Evolutionary conservation across 805 yeast genomes (phyloP).

Genomic region (Teunomyces tritomae): DNA sequence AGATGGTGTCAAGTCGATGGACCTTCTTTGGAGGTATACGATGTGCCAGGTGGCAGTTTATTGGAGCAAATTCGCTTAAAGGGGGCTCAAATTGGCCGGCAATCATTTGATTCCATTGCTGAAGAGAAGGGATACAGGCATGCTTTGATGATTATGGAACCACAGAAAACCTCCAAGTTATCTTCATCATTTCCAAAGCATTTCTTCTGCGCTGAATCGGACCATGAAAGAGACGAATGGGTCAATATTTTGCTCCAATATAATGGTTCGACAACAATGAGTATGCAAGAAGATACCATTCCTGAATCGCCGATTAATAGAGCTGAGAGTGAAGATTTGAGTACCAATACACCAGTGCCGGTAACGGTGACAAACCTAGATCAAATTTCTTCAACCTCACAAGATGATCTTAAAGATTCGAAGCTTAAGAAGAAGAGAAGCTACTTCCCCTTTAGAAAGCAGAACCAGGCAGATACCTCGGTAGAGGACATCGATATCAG

Average conservation of each 20-base stretch:
- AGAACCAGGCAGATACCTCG: neutral
- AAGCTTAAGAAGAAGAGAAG: constrained; percentile 55
- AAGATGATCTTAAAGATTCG: constrained; percentile 27
- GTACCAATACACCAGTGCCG: neutral
- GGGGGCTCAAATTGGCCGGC: constrained; percentile 57
- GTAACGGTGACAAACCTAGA: constrained; percentile 3
- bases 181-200: constrained; percentile 47
- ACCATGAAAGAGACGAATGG: constrained; percentile 75
- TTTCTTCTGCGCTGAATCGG: constrained; percentile 75
- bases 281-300: neutral
- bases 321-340: constrained; percentile 14
- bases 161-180: constrained; percentile 33
- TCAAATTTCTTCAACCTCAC: constrained; percentile 7
- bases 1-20: constrained; percentile 68
- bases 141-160: constrained; percentile 56
- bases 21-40: constrained; percentile 54
- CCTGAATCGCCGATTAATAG: constrained; percentile 7
- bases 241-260: constrained; percentile 44
- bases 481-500: neutral
- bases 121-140: constrained; percentile 53
- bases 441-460: constrained; percentile 53
- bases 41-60: constrained; percentile 51
- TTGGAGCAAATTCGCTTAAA: constrained; percentile 51
- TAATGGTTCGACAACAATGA: constrained; percentile 12
- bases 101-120: constrained; percentile 39